Base-by-base conservation (phyloP, 2,329 filamentous ascomycete species). In the Ilyonectria mors-panacis region DNA sequence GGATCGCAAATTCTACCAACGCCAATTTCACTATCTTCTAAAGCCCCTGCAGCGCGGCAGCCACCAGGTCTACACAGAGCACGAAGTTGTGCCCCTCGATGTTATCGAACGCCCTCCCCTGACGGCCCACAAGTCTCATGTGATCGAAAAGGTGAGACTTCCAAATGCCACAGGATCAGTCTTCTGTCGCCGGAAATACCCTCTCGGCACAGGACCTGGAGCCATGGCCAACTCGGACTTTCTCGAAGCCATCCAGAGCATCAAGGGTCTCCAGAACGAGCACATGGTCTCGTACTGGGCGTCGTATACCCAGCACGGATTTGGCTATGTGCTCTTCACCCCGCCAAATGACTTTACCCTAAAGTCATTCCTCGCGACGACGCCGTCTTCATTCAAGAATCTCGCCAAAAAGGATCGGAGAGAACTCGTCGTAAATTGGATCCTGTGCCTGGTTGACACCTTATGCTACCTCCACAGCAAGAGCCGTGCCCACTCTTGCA, bases 231-330 rank as follows among this genome's bases (percentile, higher is more conserved):
- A 78, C 15, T 84, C 85, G 35, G 87, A 89, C 10, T 92, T 93
- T 74, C 79, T 89, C 33, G 84, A 86, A 65, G 89, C 92, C 69
- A 80, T 93, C 47, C 85, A 88, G 65, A 84, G 83, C 62, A 86
- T 91, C 68, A 87, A 83, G 71, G 82, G 84, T 59, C 76, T 93
- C 17, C 85, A 89, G 65, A 92, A 93, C 75, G 86, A 89, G 48
- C 92, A 94, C 76, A 85, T 94, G 65, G 87, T 89, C n/a, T 89
- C 88, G 12, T 87, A 92, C 47, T 93, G 89, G 86, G 89, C 88
- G 2, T 93, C 92, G 0, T 94, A 94, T 76, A 89, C 87, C 2
- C 85, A 91, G 61, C 88, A 89, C 70, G 89, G 86, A 6, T 83
- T 80, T 66, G 91, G 89, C 8, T 94, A 91, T 75, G 83, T 91